Base-by-base conservation (phyloP, 225 moss, liverwort and hornwort species). In the Ulota crispa region DNA sequence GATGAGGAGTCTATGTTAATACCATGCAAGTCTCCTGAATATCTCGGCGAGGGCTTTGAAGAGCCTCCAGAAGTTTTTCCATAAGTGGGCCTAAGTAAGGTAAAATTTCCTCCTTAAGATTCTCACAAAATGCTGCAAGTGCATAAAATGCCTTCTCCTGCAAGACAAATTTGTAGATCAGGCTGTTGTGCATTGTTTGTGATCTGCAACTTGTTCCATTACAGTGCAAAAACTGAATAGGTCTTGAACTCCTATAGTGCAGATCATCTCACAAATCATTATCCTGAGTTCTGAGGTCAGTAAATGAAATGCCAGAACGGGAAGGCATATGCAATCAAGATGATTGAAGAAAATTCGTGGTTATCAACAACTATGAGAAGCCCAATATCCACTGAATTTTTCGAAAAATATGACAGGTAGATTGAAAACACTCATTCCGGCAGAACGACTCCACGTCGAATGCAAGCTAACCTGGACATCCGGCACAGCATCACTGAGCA, bases 21-120 rank as follows among this genome's bases (percentile, higher is more conserved):
- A 96, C 96, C 98, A 99, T 96, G 92, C 96, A 99, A 73, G 96
- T 99, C 86, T 99, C 99, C 83, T 99, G 99, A 73, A 99, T 93
- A 84, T 99, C 94, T 79, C 92, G 92, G 70, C 99, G 96, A 89
- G 85, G 91, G 84, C 94, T 94, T 75, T 95, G 96, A 85, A 99
- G 84, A 39, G 96, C 96, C 68, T 91, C 94, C 78, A 99, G 80
- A 67, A 99, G 83, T 67, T 88, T 96, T 64, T 99, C 94, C 99
- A 99, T 99, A 11, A 99, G 84, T 56, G 91, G 96, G 7, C 86
- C 89, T 52, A 99, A 86, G 83, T 99, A 99, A 34, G 99, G 99
- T 63, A 99, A 85, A 79, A 99, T 99, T 82, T 99, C 96, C 73
- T 95, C 93, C 74, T 96, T 96, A 64, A 99, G 78, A 88, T 96